Evolutionary conservation across 345 rosid genomes (phyloP).

Genomic region (Iberis pinnata): DNA sequence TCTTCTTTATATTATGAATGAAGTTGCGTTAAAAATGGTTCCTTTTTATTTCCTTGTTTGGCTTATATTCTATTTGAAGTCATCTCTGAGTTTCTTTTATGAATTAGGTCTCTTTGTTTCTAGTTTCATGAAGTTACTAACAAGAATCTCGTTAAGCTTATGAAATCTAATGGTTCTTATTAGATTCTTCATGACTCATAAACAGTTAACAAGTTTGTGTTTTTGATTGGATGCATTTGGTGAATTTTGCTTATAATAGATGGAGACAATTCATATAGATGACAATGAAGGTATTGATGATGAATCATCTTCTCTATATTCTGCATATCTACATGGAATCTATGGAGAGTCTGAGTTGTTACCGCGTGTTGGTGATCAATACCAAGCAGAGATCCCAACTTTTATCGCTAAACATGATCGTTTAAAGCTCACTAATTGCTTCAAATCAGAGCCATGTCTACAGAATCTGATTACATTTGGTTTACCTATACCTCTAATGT

Average conservation of each 20-base stretch:
- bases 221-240: not conserved
- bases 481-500: conserved; percentile 47
- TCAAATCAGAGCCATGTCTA: conserved; percentile 11
- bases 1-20: not conserved
- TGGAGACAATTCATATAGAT: conserved; percentile 32
- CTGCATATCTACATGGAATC: conserved; percentile 27
- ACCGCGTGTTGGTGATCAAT: conserved; percentile 55
- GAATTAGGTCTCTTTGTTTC: conserved; percentile 2
- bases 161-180: no score
- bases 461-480: conserved; percentile 21
- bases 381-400: conserved; percentile 49
- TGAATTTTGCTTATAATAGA: conserved; percentile 29
- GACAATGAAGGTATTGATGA: conserved; percentile 32
- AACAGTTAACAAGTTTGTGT: not conserved
- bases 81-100: not conserved
- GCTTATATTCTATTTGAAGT: no score
- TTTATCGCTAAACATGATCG: conserved; percentile 26
- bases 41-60: no score
- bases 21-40: conserved; percentile 9
- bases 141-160: no score
- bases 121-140: no score
- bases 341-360: conserved; percentile 39
- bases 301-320: conserved; percentile 32
- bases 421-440: conserved; percentile 25
- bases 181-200: no score